Conservation (phyloP, 139 green algal species). For the Yamagishiella unicocca region DNA sequence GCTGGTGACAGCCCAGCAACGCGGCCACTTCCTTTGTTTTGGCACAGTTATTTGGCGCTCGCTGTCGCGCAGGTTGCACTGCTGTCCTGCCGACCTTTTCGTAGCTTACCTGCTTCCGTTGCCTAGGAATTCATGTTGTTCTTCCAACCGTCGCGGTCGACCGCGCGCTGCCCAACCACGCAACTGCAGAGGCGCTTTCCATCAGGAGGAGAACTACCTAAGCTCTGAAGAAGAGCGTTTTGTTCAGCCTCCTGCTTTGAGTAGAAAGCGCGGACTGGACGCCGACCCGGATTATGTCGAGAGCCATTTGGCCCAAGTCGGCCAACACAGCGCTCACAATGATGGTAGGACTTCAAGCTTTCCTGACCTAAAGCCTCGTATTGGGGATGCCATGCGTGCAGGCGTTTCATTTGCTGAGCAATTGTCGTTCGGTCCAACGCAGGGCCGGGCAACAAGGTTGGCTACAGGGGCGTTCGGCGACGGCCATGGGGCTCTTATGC, state of each 20-base stretch:
- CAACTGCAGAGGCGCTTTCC: not conserved
- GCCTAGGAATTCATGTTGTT: too few species aligned
- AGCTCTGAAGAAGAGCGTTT: conserved; percentile 22
- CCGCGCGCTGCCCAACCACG: too few species aligned
- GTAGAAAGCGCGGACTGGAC: not conserved
- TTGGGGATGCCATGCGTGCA: too few species aligned
- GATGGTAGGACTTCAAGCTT: too few species aligned
- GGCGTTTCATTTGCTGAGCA: too few species aligned
- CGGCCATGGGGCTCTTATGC: conserved; percentile 82
- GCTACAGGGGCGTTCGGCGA: conserved; percentile 74
- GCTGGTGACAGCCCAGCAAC: too few species aligned
- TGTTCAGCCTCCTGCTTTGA: not conserved
- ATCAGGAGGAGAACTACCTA: not conserved
- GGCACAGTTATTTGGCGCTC: too few species aligned
- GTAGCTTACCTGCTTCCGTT: too few species aligned
- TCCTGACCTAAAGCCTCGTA: too few species aligned
- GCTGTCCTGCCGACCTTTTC: too few species aligned
- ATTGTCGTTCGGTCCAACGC: not conserved
- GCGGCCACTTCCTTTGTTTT: too few species aligned
- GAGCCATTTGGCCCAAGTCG: not conserved
- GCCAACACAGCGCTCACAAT: not conserved
- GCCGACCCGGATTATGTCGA: conserved; percentile 13
- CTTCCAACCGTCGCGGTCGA: conserved; percentile 3
- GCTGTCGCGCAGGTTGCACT: too few species aligned
- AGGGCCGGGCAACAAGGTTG: conserved; percentile 63